Evolutionary conservation across 768 basidiomycete species (phyloP).

Genomic region (Russula sp.): DNA sequence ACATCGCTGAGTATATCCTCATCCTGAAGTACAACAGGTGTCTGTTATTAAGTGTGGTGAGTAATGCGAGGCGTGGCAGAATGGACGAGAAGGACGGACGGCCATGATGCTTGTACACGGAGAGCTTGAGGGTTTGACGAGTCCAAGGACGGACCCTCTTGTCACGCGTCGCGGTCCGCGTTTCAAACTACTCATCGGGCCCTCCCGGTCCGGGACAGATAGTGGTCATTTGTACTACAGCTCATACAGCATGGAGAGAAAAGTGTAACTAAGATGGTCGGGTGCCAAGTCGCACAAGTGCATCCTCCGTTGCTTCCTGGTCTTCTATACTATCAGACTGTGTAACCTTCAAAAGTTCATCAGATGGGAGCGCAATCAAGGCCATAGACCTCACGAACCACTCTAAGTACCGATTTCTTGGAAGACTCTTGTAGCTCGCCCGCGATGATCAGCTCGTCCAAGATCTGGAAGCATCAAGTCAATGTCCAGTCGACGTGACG

Average conservation of each 20-base stretch:
- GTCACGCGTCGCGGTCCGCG: constrained; percentile 19
- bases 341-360: constrained; percentile 52
- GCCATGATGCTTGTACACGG: constrained; percentile 20
- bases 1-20: constrained; percentile 90
- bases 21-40: constrained; percentile 34
- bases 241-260: no score
- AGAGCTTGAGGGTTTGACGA: not conserved
- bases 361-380: not conserved
- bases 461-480: constrained; percentile 42
- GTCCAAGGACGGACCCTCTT: not conserved
- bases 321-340: constrained; percentile 82
- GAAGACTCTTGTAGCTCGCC: constrained; percentile 94
- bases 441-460: constrained; percentile 90
- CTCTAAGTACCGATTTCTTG: constrained; percentile 60
- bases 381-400: constrained; percentile 34
- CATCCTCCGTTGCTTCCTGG: constrained; percentile 79
- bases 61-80: not conserved
- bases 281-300: constrained; percentile 69
- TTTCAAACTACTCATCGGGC: not conserved
- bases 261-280: constrained; percentile 35
- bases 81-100: constrained; percentile 17
- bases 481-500: not conserved
- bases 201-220: not conserved
- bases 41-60: constrained; percentile 11
- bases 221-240: no score